These are phyloP conservation scores for Acer yangbiense DNA, from an alignment of 345 rosid genomes.

Conservation along the genomic window DNA sequence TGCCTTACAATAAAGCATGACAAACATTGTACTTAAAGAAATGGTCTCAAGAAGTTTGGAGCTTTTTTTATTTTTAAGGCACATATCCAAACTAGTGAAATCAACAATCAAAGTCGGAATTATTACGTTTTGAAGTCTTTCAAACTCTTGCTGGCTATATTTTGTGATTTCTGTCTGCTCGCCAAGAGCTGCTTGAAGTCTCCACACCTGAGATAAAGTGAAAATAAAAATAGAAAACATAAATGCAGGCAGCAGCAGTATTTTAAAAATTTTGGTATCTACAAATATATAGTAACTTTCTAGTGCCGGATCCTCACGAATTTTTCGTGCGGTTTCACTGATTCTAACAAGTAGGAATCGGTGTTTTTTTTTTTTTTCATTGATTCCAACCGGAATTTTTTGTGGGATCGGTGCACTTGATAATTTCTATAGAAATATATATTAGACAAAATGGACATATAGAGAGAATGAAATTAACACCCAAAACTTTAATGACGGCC, in stretches of 20 bases:
- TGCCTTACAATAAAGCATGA: not conserved
- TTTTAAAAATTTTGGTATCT: slow-evolving; percentile 2
- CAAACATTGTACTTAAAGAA: not conserved
- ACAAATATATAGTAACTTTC: not conserved
- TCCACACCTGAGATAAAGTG: slow-evolving; percentile 69
- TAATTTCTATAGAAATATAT: not conserved
- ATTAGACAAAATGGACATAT: not conserved
- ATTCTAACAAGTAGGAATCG: too few relatives aligned
- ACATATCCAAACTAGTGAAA: slow-evolving; percentile 1
- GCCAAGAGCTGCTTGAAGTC: slow-evolving; percentile 97
- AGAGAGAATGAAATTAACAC: slow-evolving; percentile 3
- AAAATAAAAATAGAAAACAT: not conserved
- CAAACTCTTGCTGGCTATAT: slow-evolving; percentile 87
- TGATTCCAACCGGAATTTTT: too few relatives aligned
- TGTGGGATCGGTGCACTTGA: too few relatives aligned
- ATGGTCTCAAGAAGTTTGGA: not conserved
- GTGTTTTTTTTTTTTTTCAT: too few relatives aligned
- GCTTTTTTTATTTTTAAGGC: not conserved
- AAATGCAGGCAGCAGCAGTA: not conserved
- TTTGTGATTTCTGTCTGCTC: slow-evolving; percentile 92
- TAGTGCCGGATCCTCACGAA: too few relatives aligned
- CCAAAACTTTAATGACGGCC: not conserved
- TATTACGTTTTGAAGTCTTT: slow-evolving; percentile 89
- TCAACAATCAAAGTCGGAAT: not conserved
- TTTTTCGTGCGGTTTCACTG: too few relatives aligned